Percentiles rank a stretch among this genome's conserved stretches.
Evolutionary conservation across 2,329 filamentous ascomycete species (phyloP).

Genomic region (Pseudogymnoascus sp.): DNA sequence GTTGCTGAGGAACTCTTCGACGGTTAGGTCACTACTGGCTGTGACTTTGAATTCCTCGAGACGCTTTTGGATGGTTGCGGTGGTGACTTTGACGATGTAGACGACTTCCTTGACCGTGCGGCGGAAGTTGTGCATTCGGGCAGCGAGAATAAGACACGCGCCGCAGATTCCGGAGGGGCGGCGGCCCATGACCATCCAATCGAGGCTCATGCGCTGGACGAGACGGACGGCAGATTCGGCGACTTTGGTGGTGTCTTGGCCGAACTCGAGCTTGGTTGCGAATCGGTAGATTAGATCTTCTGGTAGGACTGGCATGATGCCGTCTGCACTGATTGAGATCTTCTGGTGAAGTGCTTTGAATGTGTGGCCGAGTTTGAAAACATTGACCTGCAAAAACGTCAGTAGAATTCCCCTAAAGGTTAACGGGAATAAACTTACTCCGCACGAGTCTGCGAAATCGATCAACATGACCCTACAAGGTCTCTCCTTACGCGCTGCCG

Average conservation of each 20-base stretch:
- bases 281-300: constrained; percentile 90
- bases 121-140: constrained; percentile 96
- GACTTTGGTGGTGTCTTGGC: constrained; percentile 69
- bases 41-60: constrained; percentile 87
- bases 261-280: constrained; percentile 86
- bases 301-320: constrained; percentile 62
- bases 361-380: constrained; percentile 82
- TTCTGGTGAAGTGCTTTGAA: constrained; percentile 76
- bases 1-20: constrained; percentile 71
- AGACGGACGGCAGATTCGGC: constrained; percentile 82
- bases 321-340: constrained; percentile 59
- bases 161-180: constrained; percentile 90
- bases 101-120: constrained; percentile 89
- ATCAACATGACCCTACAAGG: constrained; percentile 88
- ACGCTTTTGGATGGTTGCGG: constrained; percentile 83
- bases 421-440: constrained; percentile 29
- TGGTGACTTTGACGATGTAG: constrained; percentile 96
- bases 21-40: constrained; percentile 72
- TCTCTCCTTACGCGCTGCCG: constrained; percentile 69
- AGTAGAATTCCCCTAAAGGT: constrained; percentile 15
- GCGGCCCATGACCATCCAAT: constrained; percentile 95
- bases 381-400: constrained; percentile 56
- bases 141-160: constrained; percentile 86
- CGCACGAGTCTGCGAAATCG: constrained; percentile 79
- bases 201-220: constrained; percentile 84